A percentile compares a stretch with the other conserved stretches of the same genome.
Evolutionary conservation across 2,329 filamentous ascomycete species (phyloP).

Genomic region (Aspergillus spinulosporus): DNA sequence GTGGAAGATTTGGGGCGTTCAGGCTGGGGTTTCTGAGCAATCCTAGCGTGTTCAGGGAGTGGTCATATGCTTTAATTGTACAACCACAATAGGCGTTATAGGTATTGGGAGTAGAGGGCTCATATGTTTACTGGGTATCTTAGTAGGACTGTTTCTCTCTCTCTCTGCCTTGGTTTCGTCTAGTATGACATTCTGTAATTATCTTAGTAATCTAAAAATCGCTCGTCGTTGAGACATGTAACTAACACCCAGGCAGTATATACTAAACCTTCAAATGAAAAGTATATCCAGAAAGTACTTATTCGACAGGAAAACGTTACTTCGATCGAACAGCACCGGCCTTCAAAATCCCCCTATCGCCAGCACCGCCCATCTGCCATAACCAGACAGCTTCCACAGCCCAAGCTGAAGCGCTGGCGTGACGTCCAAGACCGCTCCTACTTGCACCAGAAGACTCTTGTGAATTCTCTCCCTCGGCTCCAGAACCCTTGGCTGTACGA

Average conservation of each 20-base stretch:
- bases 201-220: neutral
- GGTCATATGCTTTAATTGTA: neutral
- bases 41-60: neutral
- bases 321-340: conserved; percentile 31
- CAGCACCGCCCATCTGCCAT: conserved; percentile 69
- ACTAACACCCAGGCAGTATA: neutral
- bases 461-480: conserved; percentile 13
- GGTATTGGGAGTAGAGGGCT: neutral
- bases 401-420: conserved; percentile 79
- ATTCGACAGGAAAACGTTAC: neutral
- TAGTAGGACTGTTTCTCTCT: neutral
- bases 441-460: neutral
- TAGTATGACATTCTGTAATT: neutral
- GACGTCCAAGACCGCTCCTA: conserved; percentile 47
- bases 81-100: neutral
- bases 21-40: conserved; percentile 19
- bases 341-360: conserved; percentile 43
- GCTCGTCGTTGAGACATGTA: conserved; percentile 2
- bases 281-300: neutral
- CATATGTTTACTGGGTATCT: neutral
- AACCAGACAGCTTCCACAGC: conserved; percentile 89
- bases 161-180: neutral
- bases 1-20: conserved; percentile 46
- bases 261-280: neutral
- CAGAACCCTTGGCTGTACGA: conserved; percentile 41